phyloP scores from a whole-genome alignment of 805 yeast genomes.

The Metschnikowia gelsemii region DNA sequence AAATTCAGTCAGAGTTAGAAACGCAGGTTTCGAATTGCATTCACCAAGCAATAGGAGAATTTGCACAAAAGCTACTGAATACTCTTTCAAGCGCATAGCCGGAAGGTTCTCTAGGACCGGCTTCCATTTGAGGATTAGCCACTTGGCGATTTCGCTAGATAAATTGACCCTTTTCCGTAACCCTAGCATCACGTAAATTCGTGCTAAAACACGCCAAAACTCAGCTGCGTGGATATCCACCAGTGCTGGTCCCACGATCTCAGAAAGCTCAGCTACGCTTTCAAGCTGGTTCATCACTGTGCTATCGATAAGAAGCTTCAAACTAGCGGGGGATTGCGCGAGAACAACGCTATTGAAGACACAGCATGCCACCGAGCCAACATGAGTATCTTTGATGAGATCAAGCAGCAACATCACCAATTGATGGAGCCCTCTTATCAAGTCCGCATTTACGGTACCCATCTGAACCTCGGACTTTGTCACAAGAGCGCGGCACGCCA shows the following conservation, averaged over 20 bases:
- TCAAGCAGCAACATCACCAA: slow-evolving; percentile 37
- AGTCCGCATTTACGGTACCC: neutral
- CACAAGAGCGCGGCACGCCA: slow-evolving; percentile 18
- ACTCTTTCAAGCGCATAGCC: neutral
- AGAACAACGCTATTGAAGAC: slow-evolving; percentile 23
- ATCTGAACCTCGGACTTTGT: neutral
- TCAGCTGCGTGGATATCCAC: slow-evolving; percentile 47
- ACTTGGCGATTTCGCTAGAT: slow-evolving; percentile 38
- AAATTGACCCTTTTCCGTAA: slow-evolving; percentile 28
- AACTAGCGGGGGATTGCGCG: slow-evolving; percentile 9
- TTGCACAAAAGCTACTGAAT: neutral
- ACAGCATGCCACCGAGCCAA: slow-evolving; percentile 32
- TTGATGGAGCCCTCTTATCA: slow-evolving; percentile 16
- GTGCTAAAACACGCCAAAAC: slow-evolving; percentile 53
- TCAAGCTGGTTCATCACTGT: slow-evolving; percentile 47
- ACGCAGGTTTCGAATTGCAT: neutral
- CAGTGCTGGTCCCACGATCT: slow-evolving; percentile 48
- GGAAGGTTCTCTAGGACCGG: slow-evolving; percentile 11
- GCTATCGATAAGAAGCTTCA: slow-evolving; percentile 32
- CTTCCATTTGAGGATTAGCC: slow-evolving; percentile 54
- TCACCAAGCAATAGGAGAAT: slow-evolving; percentile 6
- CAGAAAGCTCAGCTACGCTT: slow-evolving; percentile 33
- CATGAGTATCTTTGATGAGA: slow-evolving; percentile 30
- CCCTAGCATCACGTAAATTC: slow-evolving; percentile 34
- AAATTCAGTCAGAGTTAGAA: neutral